Evolutionary conservation across 2,329 filamentous ascomycete genomes (phyloP).

Genomic region (Achaetomium macrosporum): DNA sequence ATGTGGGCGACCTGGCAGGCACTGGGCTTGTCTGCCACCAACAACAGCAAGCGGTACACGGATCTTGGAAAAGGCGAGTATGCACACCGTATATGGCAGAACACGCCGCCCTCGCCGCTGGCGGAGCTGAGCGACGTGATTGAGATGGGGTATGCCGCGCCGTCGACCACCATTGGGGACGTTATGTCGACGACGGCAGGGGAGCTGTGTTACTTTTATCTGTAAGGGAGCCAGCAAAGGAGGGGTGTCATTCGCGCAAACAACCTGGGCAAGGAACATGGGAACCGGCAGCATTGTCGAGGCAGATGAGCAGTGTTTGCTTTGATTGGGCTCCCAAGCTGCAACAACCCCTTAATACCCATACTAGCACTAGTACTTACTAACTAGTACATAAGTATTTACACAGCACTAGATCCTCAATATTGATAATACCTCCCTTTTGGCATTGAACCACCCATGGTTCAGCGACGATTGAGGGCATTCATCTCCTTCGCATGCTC

Average conservation of each 20-base stretch:
- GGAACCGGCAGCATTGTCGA: too few relatives aligned
- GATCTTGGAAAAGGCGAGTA: constrained; percentile 27
- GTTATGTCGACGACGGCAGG: constrained; percentile 29
- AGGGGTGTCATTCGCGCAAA: too few relatives aligned
- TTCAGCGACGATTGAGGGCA: constrained; percentile 25
- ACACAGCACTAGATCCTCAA: too few relatives aligned
- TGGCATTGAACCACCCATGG: not conserved
- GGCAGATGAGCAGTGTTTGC: too few relatives aligned
- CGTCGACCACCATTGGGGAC: constrained; percentile 25
- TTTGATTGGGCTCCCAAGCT: too few relatives aligned
- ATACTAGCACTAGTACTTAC: too few relatives aligned
- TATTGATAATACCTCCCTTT: too few relatives aligned
- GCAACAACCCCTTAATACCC: not conserved
- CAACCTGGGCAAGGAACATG: too few relatives aligned
- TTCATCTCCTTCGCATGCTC: constrained; percentile 39
- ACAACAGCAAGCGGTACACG: constrained; percentile 16
- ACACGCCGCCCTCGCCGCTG: constrained; percentile 25
- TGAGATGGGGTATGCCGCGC: constrained; percentile 28
- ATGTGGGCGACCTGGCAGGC: constrained; percentile 19
- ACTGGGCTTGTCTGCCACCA: constrained; percentile 5
- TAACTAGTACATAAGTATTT: not conserved
- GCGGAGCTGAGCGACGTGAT: constrained; percentile 25
- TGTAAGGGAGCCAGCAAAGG: too few relatives aligned
- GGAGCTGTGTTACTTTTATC: constrained; percentile 29
- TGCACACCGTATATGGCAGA: constrained; percentile 29